Evolutionary conservation across 2,329 filamentous ascomycete species (phyloP).

Genomic region (Penicillium sp.): DNA sequence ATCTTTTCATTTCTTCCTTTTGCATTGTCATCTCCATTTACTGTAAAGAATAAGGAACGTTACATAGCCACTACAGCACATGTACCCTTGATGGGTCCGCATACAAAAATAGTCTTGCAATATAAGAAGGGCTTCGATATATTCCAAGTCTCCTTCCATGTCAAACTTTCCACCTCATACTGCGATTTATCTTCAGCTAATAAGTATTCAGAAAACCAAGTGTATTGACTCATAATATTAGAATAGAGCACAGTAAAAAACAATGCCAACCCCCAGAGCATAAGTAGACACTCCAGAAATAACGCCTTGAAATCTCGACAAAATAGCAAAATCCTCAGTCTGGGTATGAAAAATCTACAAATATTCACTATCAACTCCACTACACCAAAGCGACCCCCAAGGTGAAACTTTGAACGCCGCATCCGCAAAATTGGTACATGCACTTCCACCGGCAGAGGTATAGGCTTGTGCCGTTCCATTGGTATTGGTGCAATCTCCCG

Average conservation of each 20-base stretch:
- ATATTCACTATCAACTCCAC: neutral
- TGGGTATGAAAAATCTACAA: neutral
- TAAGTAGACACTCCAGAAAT: neutral
- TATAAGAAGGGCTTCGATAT: no score
- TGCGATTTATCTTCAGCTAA: no score
- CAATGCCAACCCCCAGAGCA: neutral
- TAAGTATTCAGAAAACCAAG: no score
- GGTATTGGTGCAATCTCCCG: neutral
- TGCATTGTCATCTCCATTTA: no score
- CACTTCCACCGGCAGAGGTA: neutral
- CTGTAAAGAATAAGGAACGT: no score
- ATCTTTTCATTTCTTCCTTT: neutral
- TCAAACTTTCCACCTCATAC: no score
- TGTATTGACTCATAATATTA: neutral
- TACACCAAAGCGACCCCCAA: neutral
- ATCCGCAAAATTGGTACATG: neutral
- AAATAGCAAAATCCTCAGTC: neutral
- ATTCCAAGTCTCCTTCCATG: no score
- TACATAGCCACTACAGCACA: no score
- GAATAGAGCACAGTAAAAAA: neutral
- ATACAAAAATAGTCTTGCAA: no score
- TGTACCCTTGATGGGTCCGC: no score
- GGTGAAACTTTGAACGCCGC: neutral
- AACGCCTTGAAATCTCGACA: neutral
- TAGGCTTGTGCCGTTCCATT: neutral